A percentile compares a stretch with the other conserved stretches of the same genome.
phyloP scores from a whole-genome alignment of 2,329 filamentous ascomycete genomes.

The Trichophaea hybrida region DNA sequence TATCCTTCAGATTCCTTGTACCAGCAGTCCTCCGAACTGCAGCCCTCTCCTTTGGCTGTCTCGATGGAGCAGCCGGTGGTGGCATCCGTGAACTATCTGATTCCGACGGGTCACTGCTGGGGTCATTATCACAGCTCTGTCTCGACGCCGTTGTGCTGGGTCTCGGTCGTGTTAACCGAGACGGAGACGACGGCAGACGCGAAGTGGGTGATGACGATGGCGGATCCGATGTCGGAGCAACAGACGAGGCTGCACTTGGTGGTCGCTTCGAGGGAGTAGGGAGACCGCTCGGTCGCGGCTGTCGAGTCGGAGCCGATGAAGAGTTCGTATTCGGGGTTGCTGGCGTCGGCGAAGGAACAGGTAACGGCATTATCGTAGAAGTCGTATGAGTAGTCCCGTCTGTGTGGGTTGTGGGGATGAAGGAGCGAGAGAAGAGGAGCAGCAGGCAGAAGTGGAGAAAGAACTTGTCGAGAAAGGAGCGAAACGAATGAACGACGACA shows the following conservation, averaged over 20 bases:
- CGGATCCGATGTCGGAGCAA: neutral
- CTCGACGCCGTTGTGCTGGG: neutral
- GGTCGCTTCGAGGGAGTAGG: neutral
- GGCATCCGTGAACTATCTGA: neutral
- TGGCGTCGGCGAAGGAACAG: neutral
- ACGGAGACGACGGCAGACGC: neutral
- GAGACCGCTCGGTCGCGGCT: neutral
- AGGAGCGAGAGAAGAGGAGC: neutral
- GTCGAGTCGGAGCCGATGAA: neutral
- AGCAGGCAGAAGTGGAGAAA: no score
- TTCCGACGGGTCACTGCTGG: neutral
- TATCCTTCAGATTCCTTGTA: conserved; percentile 1
- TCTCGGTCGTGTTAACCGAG: neutral
- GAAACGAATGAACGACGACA: no score
- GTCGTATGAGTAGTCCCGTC: neutral
- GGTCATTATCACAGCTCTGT: neutral
- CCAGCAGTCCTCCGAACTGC: neutral
- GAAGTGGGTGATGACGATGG: neutral
- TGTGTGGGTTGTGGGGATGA: neutral
- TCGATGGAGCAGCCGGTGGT: neutral
- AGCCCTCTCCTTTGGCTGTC: neutral
- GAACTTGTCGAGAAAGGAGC: no score
- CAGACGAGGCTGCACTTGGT: neutral
- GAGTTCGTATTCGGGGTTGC: neutral
- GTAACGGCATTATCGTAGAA: neutral